A percentile compares a stretch with the other conserved stretches of the same genome.
These are phyloP conservation scores for Protomyces arabidopsidicola DNA, from an alignment of 1,139 yeast species.

Conservation along the genomic window DNA sequence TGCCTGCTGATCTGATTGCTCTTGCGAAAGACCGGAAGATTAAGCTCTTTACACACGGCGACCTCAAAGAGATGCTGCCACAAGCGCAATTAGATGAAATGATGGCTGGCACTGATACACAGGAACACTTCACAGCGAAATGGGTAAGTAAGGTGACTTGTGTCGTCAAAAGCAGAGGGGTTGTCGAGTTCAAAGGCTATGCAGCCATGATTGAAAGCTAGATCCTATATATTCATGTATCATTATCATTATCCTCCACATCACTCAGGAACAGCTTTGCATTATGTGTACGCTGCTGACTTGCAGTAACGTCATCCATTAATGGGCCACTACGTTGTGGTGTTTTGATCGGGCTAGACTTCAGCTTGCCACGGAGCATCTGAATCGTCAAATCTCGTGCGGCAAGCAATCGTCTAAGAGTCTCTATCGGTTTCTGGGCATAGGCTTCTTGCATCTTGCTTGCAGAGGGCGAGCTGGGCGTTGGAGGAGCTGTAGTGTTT, in stretches of 20 bases:
- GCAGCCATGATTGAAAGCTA: not conserved
- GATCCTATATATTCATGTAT: not conserved
- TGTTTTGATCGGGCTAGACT: slow-evolving; percentile 39
- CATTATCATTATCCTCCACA: too few relatives aligned
- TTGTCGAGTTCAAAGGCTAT: slow-evolving; percentile 25
- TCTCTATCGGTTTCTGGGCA: not conserved
- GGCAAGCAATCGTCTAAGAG: not conserved
- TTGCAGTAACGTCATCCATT: not conserved
- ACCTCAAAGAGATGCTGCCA: slow-evolving; percentile 30
- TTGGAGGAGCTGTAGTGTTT: not conserved
- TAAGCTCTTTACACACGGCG: slow-evolving; percentile 33
- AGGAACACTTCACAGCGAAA: not conserved
- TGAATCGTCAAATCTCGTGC: slow-evolving; percentile 19
- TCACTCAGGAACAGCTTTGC: not conserved
- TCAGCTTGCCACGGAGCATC: slow-evolving; percentile 40
- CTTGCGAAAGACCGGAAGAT: slow-evolving; percentile 31
- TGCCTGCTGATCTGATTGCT: slow-evolving; percentile 33
- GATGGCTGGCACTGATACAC: not conserved
- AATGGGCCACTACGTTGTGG: not conserved
- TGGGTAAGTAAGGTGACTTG: slow-evolving; percentile 26
- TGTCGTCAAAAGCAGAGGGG: slow-evolving; percentile 20
- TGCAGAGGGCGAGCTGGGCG: not conserved
- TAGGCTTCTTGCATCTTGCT: not conserved
- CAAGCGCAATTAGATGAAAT: slow-evolving; percentile 15
- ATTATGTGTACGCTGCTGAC: not conserved